A percentile compares a stretch with the other conserved stretches of the same genome.
These are phyloP conservation scores for Yamadazyma siamensis DNA, from an alignment of 1,139 yeast species.

Conservation along the genomic window DNA sequence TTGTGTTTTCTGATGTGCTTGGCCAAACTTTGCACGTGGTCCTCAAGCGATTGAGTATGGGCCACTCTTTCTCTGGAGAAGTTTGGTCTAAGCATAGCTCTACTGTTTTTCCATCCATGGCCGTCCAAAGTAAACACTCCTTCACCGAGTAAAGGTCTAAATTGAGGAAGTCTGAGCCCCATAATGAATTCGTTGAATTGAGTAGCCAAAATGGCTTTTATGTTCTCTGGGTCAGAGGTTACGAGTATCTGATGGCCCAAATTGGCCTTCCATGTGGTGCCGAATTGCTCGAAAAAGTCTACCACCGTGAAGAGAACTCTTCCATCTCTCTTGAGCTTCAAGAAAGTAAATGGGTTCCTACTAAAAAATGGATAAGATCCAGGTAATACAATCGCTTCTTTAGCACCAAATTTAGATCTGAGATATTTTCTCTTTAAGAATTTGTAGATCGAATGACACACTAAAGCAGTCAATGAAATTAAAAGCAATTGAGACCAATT, in stretches of 20 bases:
- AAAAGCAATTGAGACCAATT: conserved; percentile 3
- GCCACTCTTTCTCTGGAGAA: conserved; percentile 51
- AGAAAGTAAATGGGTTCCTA: conserved; percentile 11
- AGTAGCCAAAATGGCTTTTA: conserved; percentile 35
- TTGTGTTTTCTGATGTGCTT: conserved; percentile 24
- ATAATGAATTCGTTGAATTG: conserved; percentile 49
- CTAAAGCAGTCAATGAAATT: conserved; percentile 5
- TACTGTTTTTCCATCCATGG: conserved; percentile 52
- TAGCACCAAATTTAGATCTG: conserved; percentile 14
- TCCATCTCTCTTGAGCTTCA: conserved; percentile 13
- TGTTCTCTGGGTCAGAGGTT: conserved; percentile 26
- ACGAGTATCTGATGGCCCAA: conserved; percentile 18
- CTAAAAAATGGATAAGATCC: conserved; percentile 17
- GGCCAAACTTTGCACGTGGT: conserved; percentile 37
- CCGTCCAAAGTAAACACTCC: conserved; percentile 57
- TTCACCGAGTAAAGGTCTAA: conserved; percentile 46
- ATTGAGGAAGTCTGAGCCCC: conserved; percentile 38
- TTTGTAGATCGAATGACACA: too few relatives aligned
- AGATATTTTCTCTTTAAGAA: conserved; percentile 4
- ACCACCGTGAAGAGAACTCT: conserved; percentile 7
- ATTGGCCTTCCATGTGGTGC: conserved; percentile 10
- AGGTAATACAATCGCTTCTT: conserved; percentile 13
- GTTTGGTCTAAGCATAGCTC: conserved; percentile 54
- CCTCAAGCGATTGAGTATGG: conserved; percentile 42
- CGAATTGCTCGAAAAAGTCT: conserved; percentile 7